Evolutionary conservation across 2,329 filamentous ascomycete species (phyloP).

Genomic region (Cytospora leucostoma): DNA sequence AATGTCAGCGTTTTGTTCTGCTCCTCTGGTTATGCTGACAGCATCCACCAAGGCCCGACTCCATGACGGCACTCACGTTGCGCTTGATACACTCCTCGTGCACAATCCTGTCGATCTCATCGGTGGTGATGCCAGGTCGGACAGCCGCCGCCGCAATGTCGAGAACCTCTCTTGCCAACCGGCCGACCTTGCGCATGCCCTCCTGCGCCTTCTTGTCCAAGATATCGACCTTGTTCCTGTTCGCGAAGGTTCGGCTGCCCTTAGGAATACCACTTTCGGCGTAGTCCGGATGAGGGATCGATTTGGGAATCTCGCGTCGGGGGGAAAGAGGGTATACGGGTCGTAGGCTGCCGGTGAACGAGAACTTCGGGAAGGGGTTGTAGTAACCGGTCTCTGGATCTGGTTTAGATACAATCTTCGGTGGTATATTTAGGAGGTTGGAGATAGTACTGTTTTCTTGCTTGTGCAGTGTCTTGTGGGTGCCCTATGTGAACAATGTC

Average conservation of each 20-base stretch:
- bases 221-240: slow-evolving; percentile 79
- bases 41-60: neutral
- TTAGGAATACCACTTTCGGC: slow-evolving; percentile 77
- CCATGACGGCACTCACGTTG: slow-evolving; percentile 54
- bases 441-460: slow-evolving; percentile 73
- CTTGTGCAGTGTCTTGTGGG: slow-evolving; percentile 86
- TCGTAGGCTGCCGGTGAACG: slow-evolving; percentile 77
- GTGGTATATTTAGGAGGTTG: slow-evolving; percentile 62
- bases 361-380: slow-evolving; percentile 90
- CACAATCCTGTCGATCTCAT: slow-evolving; percentile 74
- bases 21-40: slow-evolving; percentile 52
- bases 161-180: slow-evolving; percentile 69
- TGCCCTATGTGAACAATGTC: slow-evolving; percentile 53
- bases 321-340: slow-evolving; percentile 85
- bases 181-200: slow-evolving; percentile 74
- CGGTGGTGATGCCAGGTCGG: slow-evolving; percentile 72
- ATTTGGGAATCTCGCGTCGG: slow-evolving; percentile 71
- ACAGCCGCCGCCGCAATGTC: slow-evolving; percentile 70
- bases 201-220: slow-evolving; percentile 68
- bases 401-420: slow-evolving; percentile 86
- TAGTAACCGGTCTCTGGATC: slow-evolving; percentile 85
- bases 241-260: slow-evolving; percentile 60
- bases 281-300: slow-evolving; percentile 85
- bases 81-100: slow-evolving; percentile 75
- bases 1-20: slow-evolving; percentile 1